Percentiles rank a stretch among this genome's conserved stretches.
Evolutionary conservation across 2,329 filamentous ascomycete genomes (phyloP).

Genomic region (Epichloe aotearoae): DNA sequence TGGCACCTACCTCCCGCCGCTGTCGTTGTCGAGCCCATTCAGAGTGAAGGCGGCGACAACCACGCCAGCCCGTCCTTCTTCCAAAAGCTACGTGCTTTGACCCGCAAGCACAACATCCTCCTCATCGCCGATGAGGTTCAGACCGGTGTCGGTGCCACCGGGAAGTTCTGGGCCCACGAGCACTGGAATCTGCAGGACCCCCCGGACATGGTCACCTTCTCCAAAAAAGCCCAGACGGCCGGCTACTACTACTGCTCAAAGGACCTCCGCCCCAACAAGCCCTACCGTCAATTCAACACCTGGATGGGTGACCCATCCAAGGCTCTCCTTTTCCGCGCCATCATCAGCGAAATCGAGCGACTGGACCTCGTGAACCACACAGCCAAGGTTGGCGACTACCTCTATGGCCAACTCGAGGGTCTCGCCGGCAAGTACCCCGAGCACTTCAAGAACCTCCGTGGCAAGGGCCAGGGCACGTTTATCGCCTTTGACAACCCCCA

Average conservation of each 20-base stretch:
- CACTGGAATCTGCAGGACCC: slow-evolving; percentile 74
- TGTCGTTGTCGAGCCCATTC: slow-evolving; percentile 77
- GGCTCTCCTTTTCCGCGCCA: slow-evolving; percentile 73
- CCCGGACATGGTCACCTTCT: slow-evolving; percentile 94
- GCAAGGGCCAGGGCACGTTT: slow-evolving; percentile 81
- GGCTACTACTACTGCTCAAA: slow-evolving; percentile 84
- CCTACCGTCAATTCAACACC: slow-evolving; percentile 93
- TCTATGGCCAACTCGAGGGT: slow-evolving; percentile 55
- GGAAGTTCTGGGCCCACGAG: slow-evolving; percentile 93
- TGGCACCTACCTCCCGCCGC: slow-evolving; percentile 72
- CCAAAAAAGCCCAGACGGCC: slow-evolving; percentile 88
- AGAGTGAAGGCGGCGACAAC: slow-evolving; percentile 91
- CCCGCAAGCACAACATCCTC: slow-evolving; percentile 62
- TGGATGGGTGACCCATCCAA: slow-evolving; percentile 92
- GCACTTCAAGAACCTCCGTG: slow-evolving; percentile 71
- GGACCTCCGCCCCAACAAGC: slow-evolving; percentile 73
- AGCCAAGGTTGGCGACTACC: slow-evolving; percentile 63
- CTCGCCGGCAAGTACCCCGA: slow-evolving; percentile 59
- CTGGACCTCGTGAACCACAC: slow-evolving; percentile 70
- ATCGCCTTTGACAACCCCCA: slow-evolving; percentile 80
- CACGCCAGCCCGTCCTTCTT: slow-evolving; percentile 83
- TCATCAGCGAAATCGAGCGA: slow-evolving; percentile 67
- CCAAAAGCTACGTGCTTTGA: slow-evolving; percentile 67
- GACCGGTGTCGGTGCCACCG: slow-evolving; percentile 83
- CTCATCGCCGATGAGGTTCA: slow-evolving; percentile 92